Base-by-base conservation (phyloP, 2,329 filamentous ascomycete genomes). In the Exophiala sideris region DNA sequence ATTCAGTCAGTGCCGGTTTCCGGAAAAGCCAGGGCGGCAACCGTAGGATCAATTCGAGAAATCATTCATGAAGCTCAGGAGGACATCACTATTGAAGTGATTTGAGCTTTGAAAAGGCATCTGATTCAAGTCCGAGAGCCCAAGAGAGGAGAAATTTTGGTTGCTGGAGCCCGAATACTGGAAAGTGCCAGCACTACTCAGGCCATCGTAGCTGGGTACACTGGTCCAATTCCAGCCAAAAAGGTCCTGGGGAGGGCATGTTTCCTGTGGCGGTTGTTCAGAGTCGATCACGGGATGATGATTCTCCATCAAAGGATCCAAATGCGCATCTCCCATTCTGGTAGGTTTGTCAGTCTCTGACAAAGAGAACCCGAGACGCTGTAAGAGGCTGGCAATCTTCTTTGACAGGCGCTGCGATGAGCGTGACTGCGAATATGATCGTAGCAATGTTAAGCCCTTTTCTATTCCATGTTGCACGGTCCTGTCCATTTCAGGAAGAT, bases 361-460 rank as follows among this genome's bases (percentile, higher is more conserved):
- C 20, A 24, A 44, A 12, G 41, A 32, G n/a, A 44, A 44, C 7
- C 41, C 41, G n/a, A 44, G n/a, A 1, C 41, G 41, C 3, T 44
- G 41, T n/a, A 44, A 44, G 8, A 44, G 20, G 18, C 38, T 41
- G 5, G 48, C 48, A 20, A 50, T 20, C 16, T 50, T 50, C 21
- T 50, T 44, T n/a, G 36, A 50, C 34, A 50, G 48, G 5, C 48
- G 24, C 40, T 50, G 48, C 11, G 48, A 50, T 12, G 48, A 50
- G 34, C 48, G 48, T 7, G 38, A 50, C 9, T 10, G 18, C 18
- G 48, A 50, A 21, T 50, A 50, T 5, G 24, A 8, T 44, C 38
- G 48, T 5, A 50, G 18, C 16, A 50, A 10, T 24, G n/a, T 34
- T 11, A 50, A 16, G 11, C 48, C 38, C 32, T 21, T 50, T 21